Evolutionary conservation across 495 filamentous ascomycete genomes (phyloP), one percentile per base, ranked within the genome.

Genomic region (Jackrogersella multiformis): DNA sequence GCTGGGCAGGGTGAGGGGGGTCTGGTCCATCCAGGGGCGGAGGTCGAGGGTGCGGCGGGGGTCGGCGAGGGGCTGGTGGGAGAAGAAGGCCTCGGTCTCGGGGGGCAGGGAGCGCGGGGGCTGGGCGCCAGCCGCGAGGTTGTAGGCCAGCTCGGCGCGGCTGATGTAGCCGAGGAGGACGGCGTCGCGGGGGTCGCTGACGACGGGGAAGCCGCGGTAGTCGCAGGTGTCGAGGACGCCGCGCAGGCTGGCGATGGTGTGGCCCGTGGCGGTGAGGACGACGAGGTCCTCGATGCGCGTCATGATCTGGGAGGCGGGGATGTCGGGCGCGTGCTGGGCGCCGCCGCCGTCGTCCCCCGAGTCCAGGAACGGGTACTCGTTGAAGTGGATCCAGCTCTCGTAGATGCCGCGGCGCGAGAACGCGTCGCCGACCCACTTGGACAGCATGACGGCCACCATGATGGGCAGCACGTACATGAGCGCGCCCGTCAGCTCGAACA

Each of bases 371-470:
- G 96, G 96, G 77, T 97, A 99, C 70, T 93, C 93, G 67, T 94
- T 94, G 74, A 98, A 90, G 57, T 92, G 90, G 73, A 99, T 98
- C 95, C 95, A 99, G 45, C 88, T 90, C 73, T 99, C 95, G 81
- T 99, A 99, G 76, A 99, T 99, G 26, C 96, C 95, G 15, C 91
- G 87, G 49, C 92, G 92, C 15, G 91, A 92, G 77, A 99, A 96
- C 24, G 94, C 95, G 76, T 99, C 95, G 71, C 95, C 95, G 18
- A 97, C 93, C 95, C 95, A 99, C 78, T 99, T 99, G 62, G 90
- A 91, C 20, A 98, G 79, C 94, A 99, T 97, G 62, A 99, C 95
- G n/a, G 96, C 93, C 61, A 99, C 91, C 95, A 99, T 99, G 74
- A 99, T 98, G 16, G 95, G 95, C 9, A 99, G 88, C 30, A 99